These are phyloP conservation scores for Fraxinus albicans DNA, from an alignment of 305 asterid species.

Conservation along the genomic window DNA sequence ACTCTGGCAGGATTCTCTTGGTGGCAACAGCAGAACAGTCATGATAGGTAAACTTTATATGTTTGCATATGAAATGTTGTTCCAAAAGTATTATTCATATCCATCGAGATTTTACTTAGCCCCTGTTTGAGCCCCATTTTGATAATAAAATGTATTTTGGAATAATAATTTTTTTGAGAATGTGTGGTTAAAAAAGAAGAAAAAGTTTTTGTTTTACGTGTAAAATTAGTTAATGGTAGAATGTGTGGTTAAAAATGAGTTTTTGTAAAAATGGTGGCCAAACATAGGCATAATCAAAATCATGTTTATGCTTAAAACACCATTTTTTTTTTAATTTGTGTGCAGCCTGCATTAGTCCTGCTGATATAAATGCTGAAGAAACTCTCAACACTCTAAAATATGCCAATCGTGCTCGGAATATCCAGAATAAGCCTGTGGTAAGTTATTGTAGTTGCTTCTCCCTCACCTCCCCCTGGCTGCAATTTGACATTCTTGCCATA, in stretches of 20 bases:
- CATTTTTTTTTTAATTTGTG: slow-evolving; percentile 9
- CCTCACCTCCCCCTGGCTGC: neutral
- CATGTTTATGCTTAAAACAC: slow-evolving; percentile 18
- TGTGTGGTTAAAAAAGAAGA: neutral
- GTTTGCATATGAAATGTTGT: neutral
- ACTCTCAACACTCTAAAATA: slow-evolving; percentile 95
- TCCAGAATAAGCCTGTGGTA: slow-evolving; percentile 95
- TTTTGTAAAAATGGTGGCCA: neutral
- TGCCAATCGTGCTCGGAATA: slow-evolving; percentile 99
- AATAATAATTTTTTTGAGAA: neutral
- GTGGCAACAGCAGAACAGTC: slow-evolving; percentile 98
- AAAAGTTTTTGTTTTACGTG: neutral
- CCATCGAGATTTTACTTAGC: neutral
- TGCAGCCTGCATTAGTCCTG: slow-evolving; percentile 98
- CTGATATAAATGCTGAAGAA: slow-evolving; percentile 99
- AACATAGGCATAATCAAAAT: neutral
- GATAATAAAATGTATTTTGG: neutral
- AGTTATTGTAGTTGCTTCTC: slow-evolving; percentile 27
- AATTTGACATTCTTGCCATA: slow-evolving; percentile 10
- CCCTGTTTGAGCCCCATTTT: neutral
- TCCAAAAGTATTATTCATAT: neutral
- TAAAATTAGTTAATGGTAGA: neutral
- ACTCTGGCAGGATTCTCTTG: slow-evolving; percentile 91
- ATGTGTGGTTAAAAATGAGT: neutral
- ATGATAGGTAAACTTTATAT: slow-evolving; percentile 76